Evolutionary conservation across 1,139 yeast genomes (phyloP), one percentile per base, ranked within the genome.

Genomic region (Dujonia santamariae): DNA sequence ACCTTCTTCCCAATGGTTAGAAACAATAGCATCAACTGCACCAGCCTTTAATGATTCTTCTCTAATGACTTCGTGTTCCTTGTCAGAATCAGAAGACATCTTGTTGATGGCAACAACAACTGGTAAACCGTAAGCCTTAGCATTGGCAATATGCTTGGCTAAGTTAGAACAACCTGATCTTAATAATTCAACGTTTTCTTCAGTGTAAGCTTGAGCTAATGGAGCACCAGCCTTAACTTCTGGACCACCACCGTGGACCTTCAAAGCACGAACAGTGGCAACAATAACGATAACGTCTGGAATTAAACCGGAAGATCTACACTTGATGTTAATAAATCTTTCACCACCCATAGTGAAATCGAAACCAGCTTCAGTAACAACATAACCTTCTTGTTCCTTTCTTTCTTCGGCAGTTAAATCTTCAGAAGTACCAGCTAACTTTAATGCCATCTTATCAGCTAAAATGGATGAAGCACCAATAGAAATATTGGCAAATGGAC

Each of bases 291-390:
- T 88, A 37, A 83, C 87, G 57, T 92, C 96, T 26, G 98, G 98
- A 16, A 74, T 73, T 45, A 90, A 75, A 3, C 97, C 97, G 7
- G 95, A 83, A 20, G 95, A 78, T 59, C 98, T 80, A 67, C 97
- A 88, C 69, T 92, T 92, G 67, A 92, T 92, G 71, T 92, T 90
- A 63, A 90, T 78, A 69, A 92, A 92, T 60, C 97, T 78, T 68
- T 92, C 98, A 57, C 97, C 97, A 57, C 98, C 98, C 97, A 92
- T 92, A 37, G 97, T 92, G 74, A 92, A 90, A 63, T 92, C 98
- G 69, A 92, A 92, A 42, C 97, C 98, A 24, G 97, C 97, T 63
- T 90, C 97, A 34, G 97, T 90, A 38, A 90, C 90, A 41, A 90
- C 97, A 56, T 81, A 90, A 47, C 97, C 97, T 48, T 83, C 78